These are phyloP conservation scores for Fistulinella prunicolor DNA, from an alignment of 768 basidiomycete genomes.

Conservation along the genomic window DNA sequence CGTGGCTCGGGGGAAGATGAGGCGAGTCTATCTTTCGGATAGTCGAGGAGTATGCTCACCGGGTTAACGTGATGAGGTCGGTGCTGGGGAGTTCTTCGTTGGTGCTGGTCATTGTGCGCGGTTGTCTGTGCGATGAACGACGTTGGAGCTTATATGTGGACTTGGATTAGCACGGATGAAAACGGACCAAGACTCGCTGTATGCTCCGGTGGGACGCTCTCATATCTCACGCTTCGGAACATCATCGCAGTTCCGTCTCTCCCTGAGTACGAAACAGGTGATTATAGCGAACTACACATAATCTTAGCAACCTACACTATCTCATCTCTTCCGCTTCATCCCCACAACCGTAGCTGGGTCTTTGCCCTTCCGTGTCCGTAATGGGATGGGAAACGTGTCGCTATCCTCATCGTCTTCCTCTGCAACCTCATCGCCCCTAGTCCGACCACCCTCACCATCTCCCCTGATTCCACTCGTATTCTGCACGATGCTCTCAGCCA, in stretches of 20 bases:
- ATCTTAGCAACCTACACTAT: constrained; percentile 13
- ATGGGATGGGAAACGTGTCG: constrained; percentile 63
- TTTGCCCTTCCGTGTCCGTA: constrained; percentile 66
- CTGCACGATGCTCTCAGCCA: constrained; percentile 50
- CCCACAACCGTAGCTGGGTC: constrained; percentile 47
- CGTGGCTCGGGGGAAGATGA: constrained; percentile 55
- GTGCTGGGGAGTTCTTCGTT: constrained; percentile 69
- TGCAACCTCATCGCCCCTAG: constrained; percentile 9
- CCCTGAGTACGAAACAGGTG: constrained; percentile 6
- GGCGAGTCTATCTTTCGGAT: neutral
- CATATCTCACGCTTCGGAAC: constrained; percentile 29
- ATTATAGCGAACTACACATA: constrained; percentile 18
- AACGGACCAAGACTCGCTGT: constrained; percentile 13
- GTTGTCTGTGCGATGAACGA: neutral
- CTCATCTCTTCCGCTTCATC: constrained; percentile 64
- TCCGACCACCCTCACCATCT: constrained; percentile 24
- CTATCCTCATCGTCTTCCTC: constrained; percentile 73
- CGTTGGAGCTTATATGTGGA: constrained; percentile 9
- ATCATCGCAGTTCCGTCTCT: constrained; percentile 2
- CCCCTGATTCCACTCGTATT: constrained; percentile 64
- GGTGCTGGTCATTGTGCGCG: constrained; percentile 26
- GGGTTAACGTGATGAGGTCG: constrained; percentile 90
- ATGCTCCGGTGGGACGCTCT: constrained; percentile 6
- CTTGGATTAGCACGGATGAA: constrained; percentile 15
- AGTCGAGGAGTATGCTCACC: constrained; percentile 46